Evolutionary conservation across 2,329 filamentous ascomycete genomes (phyloP).

Genomic region (Neofusicoccum sp.): DNA sequence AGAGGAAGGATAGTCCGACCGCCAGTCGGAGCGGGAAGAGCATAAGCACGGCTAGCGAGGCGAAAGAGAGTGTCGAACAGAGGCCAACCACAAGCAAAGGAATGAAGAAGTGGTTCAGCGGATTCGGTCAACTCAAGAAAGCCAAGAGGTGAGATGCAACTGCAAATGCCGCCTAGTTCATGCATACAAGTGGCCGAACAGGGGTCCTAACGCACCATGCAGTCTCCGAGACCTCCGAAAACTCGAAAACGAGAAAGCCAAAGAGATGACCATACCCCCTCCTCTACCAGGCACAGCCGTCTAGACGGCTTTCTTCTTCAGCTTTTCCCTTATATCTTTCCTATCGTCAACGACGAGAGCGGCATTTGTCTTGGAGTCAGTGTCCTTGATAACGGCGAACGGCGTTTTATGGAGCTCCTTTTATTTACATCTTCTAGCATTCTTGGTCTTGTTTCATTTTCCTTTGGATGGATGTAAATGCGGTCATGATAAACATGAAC

Average conservation of each 20-base stretch:
- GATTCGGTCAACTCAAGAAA: conserved; percentile 13
- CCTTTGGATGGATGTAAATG: not conserved
- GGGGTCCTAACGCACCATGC: not conserved
- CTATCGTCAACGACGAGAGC: not conserved
- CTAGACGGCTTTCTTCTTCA: not conserved
- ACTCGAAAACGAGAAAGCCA: conserved; percentile 21
- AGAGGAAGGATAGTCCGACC: not conserved
- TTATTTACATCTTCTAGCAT: not conserved
- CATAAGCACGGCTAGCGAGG: not conserved
- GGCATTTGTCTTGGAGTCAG: conserved; percentile 2
- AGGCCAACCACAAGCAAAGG: conserved; percentile 8
- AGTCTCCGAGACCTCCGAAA: conserved; percentile 19
- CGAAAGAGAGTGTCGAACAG: conserved; percentile 9
- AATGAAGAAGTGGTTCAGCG: conserved; percentile 18
- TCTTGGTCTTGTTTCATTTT: not conserved
- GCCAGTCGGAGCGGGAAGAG: conserved; percentile 2
- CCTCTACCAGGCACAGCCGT: conserved; percentile 20
- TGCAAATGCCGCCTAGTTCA: not conserved
- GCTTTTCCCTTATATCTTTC: not conserved
- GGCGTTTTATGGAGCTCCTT: too few relatives aligned
- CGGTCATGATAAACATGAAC: not conserved
- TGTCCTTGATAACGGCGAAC: not conserved
- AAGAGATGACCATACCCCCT: conserved; percentile 21
- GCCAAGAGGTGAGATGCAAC: conserved; percentile 3
- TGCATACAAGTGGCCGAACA: not conserved